Evolutionary conservation across 1,139 yeast genomes (phyloP), one percentile per base, ranked within the genome.

Genomic region (Blastobotrys serpentis): DNA sequence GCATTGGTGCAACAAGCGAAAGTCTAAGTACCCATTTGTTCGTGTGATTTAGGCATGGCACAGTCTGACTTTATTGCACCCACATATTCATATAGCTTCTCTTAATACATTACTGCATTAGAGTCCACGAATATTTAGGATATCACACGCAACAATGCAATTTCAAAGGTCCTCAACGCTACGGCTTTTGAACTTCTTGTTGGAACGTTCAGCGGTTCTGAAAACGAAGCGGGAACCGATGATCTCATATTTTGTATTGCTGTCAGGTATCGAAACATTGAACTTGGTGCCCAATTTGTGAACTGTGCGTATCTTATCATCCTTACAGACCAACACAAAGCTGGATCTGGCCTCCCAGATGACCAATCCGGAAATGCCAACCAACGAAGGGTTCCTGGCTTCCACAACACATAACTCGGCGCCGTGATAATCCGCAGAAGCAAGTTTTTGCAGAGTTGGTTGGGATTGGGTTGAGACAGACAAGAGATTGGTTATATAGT

Each of bases 341-440:
- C 79, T 77, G 57, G 84, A 80, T 62, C 86, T 90, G 5, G 92
- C 79, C 62, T 92, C 98, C 84, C 95, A 86, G 1, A 88, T 71
- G 1, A 90, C 88, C 4, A 90, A 85, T 0, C 98, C 98, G 37
- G 74, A 58, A 14, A 77, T 59, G 0, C 96, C 96, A 4, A 83
- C 75, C 48, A 79, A 61, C 44, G 79, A 76, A 1, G 75, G 71
- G 58, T 86, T 86, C 16, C 71, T 68, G 10, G 89, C 75, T 42
- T 79, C 76, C 1, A 74, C 60, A 0, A 90, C 92, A 13, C 75
- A 73, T 18, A 90, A 53, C 38, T 70, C 64, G 16, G 95, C 81
- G 2, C 98, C 98, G 57, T 85, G 86, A 65, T 77, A 86, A 61
- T 92, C 98, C 1, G 96, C 92, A 54, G 84, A 76, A 0, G 92